Percentiles rank a stretch among this genome's conserved stretches.
Conservation (phyloP, 2,329 filamentous ascomycete species). For the Tetracladium maxilliforme region DNA sequence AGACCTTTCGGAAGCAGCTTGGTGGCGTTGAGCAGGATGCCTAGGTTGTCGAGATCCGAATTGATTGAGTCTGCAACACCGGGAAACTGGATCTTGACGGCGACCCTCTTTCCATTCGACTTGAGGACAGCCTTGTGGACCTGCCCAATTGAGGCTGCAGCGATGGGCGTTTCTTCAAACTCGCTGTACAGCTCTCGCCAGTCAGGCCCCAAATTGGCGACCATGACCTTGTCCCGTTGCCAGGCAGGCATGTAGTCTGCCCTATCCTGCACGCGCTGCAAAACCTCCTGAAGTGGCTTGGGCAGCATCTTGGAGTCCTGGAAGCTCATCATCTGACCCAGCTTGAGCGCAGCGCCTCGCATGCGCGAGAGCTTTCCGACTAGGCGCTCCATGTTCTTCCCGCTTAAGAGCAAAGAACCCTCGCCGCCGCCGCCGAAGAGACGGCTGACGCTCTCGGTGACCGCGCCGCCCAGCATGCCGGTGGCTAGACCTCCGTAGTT, state of each 20-base stretch:
- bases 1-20: conserved; percentile 80
- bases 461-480: conserved; percentile 87
- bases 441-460: conserved; percentile 72
- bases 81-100: conserved; percentile 95
- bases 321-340: conserved; percentile 97
- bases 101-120: conserved; percentile 61
- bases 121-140: conserved; percentile 77
- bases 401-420: conserved; percentile 76
- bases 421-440: conserved; percentile 52
- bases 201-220: conserved; percentile 61
- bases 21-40: conserved; percentile 78
- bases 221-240: conserved; percentile 76
- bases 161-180: conserved; percentile 86
- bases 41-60: conserved; percentile 88
- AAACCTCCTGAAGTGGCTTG: conserved; percentile 68
- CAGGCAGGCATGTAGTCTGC: conserved; percentile 97
- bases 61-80: conserved; percentile 93
- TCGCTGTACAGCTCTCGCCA: conserved; percentile 74
- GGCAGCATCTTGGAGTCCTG: conserved; percentile 95
- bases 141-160: conserved; percentile 92
- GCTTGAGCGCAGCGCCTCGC: conserved; percentile 90
- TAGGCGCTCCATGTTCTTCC: conserved; percentile 81
- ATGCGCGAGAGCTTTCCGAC: conserved; percentile 89
- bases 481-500: conserved; percentile 89
- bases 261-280: conserved; percentile 88